phyloP scores from a whole-genome alignment of 306 rosid genomes.

The Ziziphus jujuba region DNA sequence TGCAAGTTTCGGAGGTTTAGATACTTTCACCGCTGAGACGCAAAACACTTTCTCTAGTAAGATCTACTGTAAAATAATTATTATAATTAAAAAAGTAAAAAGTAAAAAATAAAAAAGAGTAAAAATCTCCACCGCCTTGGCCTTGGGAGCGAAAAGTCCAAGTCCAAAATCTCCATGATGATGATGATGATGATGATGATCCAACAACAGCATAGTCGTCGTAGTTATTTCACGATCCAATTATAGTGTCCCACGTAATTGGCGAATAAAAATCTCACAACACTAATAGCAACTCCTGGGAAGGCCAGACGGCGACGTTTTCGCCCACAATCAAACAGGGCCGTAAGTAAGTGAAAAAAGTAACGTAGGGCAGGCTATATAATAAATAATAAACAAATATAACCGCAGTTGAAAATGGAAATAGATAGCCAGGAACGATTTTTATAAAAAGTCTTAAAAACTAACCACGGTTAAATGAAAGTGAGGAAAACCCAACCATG shows the following conservation, averaged over 20 bases:
- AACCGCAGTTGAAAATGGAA: background rate
- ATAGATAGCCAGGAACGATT: conserved; percentile 44
- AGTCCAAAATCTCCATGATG: background rate
- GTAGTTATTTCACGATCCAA: background rate
- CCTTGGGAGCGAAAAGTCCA: background rate
- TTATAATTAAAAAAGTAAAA: no score
- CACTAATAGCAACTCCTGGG: no score
- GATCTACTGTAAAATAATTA: no score
- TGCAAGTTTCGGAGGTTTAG: no score
- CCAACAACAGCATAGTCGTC: background rate
- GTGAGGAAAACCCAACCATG: no score
- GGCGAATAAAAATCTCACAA: no score
- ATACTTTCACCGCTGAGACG: no score
- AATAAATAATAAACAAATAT: conserved; percentile 4
- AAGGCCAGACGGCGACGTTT: background rate
- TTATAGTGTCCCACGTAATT: background rate
- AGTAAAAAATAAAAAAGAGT: no score
- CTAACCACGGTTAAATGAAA: conserved; percentile 45
- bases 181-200: background rate
- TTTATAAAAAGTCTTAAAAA: background rate
- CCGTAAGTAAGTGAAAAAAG: background rate
- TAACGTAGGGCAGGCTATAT: conserved; percentile 20
- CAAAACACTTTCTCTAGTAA: no score
- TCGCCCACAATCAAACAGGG: background rate
- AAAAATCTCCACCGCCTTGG: conserved; percentile 8